Conservation (phyloP, 2,329 filamentous ascomycete species). For the Cladosporium sp. region DNA sequence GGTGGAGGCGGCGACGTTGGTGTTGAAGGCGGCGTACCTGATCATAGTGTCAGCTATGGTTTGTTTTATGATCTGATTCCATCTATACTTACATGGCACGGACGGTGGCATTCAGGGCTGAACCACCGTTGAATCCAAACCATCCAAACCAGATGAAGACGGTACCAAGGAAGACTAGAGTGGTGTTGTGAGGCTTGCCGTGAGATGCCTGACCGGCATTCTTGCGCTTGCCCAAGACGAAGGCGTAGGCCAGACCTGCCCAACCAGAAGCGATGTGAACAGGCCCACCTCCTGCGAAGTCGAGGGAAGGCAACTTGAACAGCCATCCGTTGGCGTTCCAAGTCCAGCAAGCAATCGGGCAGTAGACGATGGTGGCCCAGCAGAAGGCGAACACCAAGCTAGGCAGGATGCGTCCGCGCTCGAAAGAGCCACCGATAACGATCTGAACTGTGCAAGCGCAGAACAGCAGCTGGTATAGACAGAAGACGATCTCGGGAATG, state of each 20-base stretch:
- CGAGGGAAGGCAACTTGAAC: constrained; percentile 55
- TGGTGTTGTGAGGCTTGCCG: constrained; percentile 58
- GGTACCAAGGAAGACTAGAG: constrained; percentile 61
- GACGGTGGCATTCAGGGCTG: constrained; percentile 49
- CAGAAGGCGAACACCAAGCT: constrained; percentile 61
- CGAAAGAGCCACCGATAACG: constrained; percentile 61
- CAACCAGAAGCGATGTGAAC: constrained; percentile 62
- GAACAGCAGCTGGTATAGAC: constrained; percentile 63
- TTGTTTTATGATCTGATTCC: neutral
- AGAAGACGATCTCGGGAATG: constrained; percentile 63
- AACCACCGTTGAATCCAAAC: constrained; percentile 58
- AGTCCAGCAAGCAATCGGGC: constrained; percentile 60
- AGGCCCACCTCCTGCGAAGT: constrained; percentile 60
- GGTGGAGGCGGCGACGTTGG: constrained; percentile 52
- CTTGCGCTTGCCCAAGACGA: constrained; percentile 58
- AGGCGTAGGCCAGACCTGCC: constrained; percentile 59
- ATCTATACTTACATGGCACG: constrained; percentile 41
- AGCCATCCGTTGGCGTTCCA: constrained; percentile 66
- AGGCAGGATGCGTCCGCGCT: constrained; percentile 59
- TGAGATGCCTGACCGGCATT: constrained; percentile 46
- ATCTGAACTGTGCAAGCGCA: constrained; percentile 60
- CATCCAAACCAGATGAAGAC: constrained; percentile 63
- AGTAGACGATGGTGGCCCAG: constrained; percentile 64
- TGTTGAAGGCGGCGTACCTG: constrained; percentile 52
- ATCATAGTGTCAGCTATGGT: neutral